Evolutionary conservation across 1,139 yeast species (phyloP).

Genomic region (Petasospora rhodanensis): DNA sequence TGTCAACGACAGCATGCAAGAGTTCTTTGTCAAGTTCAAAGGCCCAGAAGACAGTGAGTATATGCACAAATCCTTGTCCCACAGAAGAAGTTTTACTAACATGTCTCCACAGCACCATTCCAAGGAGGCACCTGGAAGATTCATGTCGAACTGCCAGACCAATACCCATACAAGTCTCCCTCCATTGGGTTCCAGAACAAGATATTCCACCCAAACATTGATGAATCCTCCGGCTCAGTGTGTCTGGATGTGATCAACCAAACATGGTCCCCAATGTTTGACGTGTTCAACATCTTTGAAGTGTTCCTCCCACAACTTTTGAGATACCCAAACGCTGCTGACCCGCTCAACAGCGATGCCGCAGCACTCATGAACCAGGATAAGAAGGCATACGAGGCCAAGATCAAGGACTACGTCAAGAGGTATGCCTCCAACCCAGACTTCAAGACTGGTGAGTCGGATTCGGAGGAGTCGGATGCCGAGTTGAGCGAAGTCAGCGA

Average conservation of each 20-base stretch:
- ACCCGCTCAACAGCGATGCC: conserved; percentile 91
- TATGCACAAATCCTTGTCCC: not conserved
- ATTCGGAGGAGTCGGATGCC: conserved; percentile 30
- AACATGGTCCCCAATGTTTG: conserved; percentile 99
- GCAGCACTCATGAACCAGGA: conserved; percentile 76
- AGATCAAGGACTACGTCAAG: conserved; percentile 69
- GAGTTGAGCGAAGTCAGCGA: conserved; percentile 44
- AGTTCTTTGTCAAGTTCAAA: conserved; percentile 76
- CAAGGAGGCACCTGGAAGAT: conserved; percentile 89
- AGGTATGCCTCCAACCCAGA: conserved; percentile 63
- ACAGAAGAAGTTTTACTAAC: not conserved
- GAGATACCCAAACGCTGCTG: conserved; percentile 90
- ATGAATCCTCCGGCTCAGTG: conserved; percentile 85
- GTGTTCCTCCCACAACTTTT: conserved; percentile 89
- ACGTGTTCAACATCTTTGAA: conserved; percentile 83
- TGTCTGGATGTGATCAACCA: conserved; percentile 96
- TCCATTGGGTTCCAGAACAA: conserved; percentile 91
- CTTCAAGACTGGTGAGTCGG: conserved; percentile 36
- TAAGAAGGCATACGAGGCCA: conserved; percentile 59
- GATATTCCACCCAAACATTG: conserved; percentile 92
- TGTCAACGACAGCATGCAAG: conserved; percentile 86
- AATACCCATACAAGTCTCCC: conserved; percentile 93
- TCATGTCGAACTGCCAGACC: conserved; percentile 92
- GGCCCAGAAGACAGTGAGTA: conserved; percentile 75
- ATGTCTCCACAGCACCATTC: conserved; percentile 51